Evolutionary conservation across 352 stramenopile species (phyloP).

Genomic region (Pythium chondricola): DNA sequence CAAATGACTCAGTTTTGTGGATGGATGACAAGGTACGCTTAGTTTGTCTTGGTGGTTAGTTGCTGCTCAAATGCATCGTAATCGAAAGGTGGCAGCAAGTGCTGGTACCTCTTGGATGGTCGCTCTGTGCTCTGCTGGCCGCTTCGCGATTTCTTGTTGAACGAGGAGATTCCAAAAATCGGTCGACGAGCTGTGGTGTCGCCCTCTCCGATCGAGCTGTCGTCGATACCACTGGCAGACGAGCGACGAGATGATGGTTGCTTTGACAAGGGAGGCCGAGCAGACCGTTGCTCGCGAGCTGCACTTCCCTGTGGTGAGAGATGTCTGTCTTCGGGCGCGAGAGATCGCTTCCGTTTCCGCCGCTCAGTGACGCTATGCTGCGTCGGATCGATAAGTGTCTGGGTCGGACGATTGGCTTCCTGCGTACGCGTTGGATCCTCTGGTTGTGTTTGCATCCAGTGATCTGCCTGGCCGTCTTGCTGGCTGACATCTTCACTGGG

Average conservation of each 20-base stretch:
- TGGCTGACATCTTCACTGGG: neutral
- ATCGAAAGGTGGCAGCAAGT: constrained; percentile 19
- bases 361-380: no score
- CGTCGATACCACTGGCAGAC: neutral
- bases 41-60: constrained; percentile 10
- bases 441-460: constrained; percentile 12
- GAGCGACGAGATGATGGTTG: no score
- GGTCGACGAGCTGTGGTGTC: no score
- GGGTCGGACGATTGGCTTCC: no score
- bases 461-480: constrained; percentile 13
- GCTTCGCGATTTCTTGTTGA: constrained; percentile 3
- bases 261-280: no score
- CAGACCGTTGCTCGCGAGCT: no score
- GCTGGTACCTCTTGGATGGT: constrained; percentile 15
- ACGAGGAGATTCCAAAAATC: constrained; percentile 6
- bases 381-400: no score
- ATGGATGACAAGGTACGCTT: no score
- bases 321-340: no score
- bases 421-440: neutral
- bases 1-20: no score
- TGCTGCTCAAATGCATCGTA: constrained; percentile 4
- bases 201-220: no score
- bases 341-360: no score
- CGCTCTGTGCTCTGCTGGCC: neutral
- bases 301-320: neutral